Percentiles rank a stretch among this genome's conserved stretches.
Evolutionary conservation across 805 yeast species (phyloP).

Genomic region (Candida tammaniensis): DNA sequence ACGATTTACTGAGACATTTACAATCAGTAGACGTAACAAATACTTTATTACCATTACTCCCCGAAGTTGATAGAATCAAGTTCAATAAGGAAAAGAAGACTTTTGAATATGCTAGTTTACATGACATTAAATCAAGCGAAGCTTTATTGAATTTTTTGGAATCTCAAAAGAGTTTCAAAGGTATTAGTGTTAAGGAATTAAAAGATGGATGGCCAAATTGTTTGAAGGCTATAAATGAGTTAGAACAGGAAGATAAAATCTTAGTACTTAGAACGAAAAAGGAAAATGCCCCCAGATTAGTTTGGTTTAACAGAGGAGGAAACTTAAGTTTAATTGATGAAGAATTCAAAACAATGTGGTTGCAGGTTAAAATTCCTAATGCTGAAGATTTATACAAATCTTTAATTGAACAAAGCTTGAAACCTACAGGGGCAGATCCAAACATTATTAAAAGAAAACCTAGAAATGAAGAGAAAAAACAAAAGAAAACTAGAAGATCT

Average conservation of each 20-base stretch:
- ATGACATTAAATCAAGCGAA: conserved; percentile 78
- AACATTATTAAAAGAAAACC: conserved; percentile 73
- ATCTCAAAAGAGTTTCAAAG: conserved; percentile 82
- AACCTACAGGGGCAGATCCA: conserved; percentile 99
- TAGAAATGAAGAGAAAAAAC: conserved; percentile 62
- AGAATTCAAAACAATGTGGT: conserved; percentile 84
- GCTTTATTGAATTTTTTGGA: conserved; percentile 73
- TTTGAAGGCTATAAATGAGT: conserved; percentile 67
- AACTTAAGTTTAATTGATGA: conserved; percentile 69
- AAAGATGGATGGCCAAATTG: conserved; percentile 96
- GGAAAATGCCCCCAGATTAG: conserved; percentile 87
- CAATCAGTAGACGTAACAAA: conserved; percentile 57
- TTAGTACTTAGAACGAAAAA: conserved; percentile 87
- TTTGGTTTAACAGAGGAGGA: conserved; percentile 87
- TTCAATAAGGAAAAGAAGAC: conserved; percentile 62
- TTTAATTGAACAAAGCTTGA: conserved; percentile 79
- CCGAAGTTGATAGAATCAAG: conserved; percentile 73
- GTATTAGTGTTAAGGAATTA: conserved; percentile 75
- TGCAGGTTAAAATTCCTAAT: conserved; percentile 71
- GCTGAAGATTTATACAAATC: conserved; percentile 77
- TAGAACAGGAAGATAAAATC: conserved; percentile 75
- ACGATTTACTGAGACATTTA: conserved; percentile 65
- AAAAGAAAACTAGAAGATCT: conserved; percentile 88
- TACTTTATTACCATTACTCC: conserved; percentile 67
- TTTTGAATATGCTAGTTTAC: conserved; percentile 83